Conservation (phyloP, 202 grass and related monocot species). For the Zoysia matrella region DNA sequence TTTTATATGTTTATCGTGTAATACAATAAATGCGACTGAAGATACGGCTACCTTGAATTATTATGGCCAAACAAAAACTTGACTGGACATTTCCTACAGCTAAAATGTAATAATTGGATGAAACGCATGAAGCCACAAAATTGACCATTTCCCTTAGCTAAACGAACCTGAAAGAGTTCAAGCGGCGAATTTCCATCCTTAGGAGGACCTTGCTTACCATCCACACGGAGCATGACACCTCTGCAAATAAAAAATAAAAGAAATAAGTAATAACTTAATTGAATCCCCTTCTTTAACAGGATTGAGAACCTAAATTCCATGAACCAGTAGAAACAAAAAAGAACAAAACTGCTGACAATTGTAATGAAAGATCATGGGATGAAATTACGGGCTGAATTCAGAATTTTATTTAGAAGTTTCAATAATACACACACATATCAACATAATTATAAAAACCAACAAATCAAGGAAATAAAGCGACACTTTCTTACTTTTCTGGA, state of each 20-base stretch:
- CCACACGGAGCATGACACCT: constrained; percentile 88
- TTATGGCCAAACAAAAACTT: background rate
- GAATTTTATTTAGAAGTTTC: background rate
- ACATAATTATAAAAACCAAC: background rate
- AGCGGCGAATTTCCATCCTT: constrained; percentile 92
- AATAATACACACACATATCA: background rate
- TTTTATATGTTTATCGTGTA: no score
- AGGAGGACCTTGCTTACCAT: constrained; percentile 94
- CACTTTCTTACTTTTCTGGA: constrained; percentile 85
- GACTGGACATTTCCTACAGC: background rate
- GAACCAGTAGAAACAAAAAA: background rate
- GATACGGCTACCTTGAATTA: no score
- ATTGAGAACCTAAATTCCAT: background rate
- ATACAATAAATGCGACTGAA: no score
- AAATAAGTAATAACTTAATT: constrained; percentile 32
- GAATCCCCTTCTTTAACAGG: constrained; percentile 14
- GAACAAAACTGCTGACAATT: constrained; percentile 29
- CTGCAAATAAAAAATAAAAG: constrained; percentile 45
- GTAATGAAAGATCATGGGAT: background rate
- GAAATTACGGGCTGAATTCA: no score
- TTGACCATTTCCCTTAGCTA: background rate
- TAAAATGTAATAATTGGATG: constrained; percentile 4
- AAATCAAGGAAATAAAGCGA: constrained; percentile 12
- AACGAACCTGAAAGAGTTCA: constrained; percentile 89
- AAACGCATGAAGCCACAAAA: constrained; percentile 17